Base-by-base conservation (phyloP, 1,284 basidiomycete species). In the Boletellus dicymbophilus region DNA sequence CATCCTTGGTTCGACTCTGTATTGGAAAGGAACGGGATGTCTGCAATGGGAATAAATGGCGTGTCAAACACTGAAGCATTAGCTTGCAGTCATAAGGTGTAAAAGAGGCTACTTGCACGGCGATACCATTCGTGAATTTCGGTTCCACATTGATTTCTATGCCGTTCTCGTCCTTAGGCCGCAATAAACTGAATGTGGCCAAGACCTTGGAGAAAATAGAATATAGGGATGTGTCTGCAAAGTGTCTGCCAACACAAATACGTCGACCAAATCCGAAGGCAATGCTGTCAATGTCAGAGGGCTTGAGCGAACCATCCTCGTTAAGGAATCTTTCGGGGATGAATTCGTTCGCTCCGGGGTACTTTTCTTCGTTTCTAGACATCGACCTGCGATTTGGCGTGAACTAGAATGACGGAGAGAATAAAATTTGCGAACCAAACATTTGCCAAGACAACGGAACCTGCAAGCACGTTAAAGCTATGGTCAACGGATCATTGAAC, bases 211-310 rank as follows among this genome's bases (percentile, higher is more conserved):
- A n/a, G 23, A 49, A 21, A n/a, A 40, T 23, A 12, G 31, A 51
- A 44, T 33, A 40, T 9, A 44, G n/a, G 11, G 36, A 49, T 6
- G 21, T 39, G 10, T 44, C 40, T 23, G 38, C 46, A 21, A 47
- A 40, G 23, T 44, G 48, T 27, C 48, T 44, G 16, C 42, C 34
- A 6, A 21, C 37, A 11, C 34, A 49, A 18, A 31, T 34, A 5
- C 38, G 38, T 40, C 37, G 45, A 27, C 45, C 46, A 16, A 36
- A 47, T 12, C 46, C 46, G 16, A 34, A 47, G 23, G 38, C 30
- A 27, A 34, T 33, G 4, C 39, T 16, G 6, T 47, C 31, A n/a
- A 34, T 27, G 16, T 47, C 23, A 16, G 37, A 39, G 11, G 30
- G 27, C 28, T 33, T 39, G 18, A 44, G 43, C 18, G 43, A 36